phyloP scores from a whole-genome alignment of 345 rosid species.

The Dovyalis caffra region DNA sequence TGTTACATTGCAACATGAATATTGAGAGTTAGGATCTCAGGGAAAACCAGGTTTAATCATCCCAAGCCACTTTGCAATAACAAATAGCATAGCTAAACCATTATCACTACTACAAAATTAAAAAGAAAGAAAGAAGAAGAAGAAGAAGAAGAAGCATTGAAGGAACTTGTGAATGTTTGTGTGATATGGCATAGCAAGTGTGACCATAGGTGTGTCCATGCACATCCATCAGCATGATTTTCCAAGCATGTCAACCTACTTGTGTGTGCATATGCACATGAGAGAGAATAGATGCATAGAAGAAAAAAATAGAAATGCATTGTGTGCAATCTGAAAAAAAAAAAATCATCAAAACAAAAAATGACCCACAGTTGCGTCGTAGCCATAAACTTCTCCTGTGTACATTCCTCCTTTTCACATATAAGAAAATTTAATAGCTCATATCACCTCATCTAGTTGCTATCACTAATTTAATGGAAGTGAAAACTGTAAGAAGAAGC shows the following conservation, averaged over 20 bases:
- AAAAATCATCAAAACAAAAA: not conserved
- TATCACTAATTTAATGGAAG: not conserved
- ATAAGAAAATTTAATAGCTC: not conserved
- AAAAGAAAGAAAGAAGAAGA: not conserved
- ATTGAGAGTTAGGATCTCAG: slow-evolving; percentile 14
- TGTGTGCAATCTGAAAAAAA: not conserved
- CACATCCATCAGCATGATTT: not conserved
- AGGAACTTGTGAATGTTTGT: not conserved
- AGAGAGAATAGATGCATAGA: not conserved
- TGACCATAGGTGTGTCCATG: not conserved
- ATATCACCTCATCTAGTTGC: not conserved
- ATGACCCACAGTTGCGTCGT: not conserved
- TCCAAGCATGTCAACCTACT: not conserved
- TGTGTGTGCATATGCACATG: not conserved
- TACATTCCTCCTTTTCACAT: not conserved
- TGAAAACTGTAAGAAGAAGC: not conserved
- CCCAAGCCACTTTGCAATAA: slow-evolving; percentile 3
- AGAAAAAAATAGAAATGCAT: not conserved
- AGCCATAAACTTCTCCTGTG: not conserved
- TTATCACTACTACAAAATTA: not conserved
- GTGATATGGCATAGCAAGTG: not conserved
- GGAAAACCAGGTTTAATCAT: slow-evolving; percentile 9
- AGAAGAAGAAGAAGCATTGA: not conserved
- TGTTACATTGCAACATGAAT: slow-evolving; percentile 40
- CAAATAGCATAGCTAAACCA: not conserved